phyloP scores from a whole-genome alignment of 1,284 basidiomycete genomes.

The Cutaneotrichosporon arboriforme region DNA sequence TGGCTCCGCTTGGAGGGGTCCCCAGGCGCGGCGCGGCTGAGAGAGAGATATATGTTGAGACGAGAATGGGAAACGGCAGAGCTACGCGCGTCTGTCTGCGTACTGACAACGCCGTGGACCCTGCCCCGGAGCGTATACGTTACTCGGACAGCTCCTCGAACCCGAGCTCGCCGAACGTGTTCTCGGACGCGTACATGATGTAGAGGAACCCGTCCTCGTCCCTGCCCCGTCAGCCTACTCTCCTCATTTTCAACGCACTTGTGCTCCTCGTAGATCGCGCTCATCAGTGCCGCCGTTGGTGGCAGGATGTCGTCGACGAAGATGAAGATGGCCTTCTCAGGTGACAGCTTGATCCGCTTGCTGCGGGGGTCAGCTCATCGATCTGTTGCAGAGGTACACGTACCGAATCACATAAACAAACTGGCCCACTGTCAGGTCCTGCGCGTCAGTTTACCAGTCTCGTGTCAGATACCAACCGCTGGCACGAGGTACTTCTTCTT shows the following conservation, averaged over 20 bases:
- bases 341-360: slow-evolving; percentile 99
- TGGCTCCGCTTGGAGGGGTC: too few species aligned
- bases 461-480: slow-evolving; percentile 56
- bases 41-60: background rate
- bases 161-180: slow-evolving; percentile 66
- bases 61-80: background rate
- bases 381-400: background rate
- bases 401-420: slow-evolving; percentile 94
- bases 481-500: slow-evolving; percentile 99
- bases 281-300: slow-evolving; percentile 97
- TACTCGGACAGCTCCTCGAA: slow-evolving; percentile 10
- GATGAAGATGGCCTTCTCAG: slow-evolving; percentile 99
- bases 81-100: too few species aligned
- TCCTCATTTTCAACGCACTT: slow-evolving; percentile 59
- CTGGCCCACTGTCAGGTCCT: slow-evolving; percentile 97
- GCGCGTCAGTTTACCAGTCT: slow-evolving; percentile 12
- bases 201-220: slow-evolving; percentile 66
- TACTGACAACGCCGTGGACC: too few species aligned
- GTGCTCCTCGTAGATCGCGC: slow-evolving; percentile 98
- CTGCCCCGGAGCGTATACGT: too few species aligned
- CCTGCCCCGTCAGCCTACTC: slow-evolving; percentile 16
- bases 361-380: slow-evolving; percentile 42
- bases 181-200: slow-evolving; percentile 94
- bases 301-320: slow-evolving; percentile 98
- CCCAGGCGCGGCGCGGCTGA: background rate